These are phyloP conservation scores for Lenwebbia sp. DNA, from an alignment of 345 rosid genomes.

Conservation along the genomic window DNA sequence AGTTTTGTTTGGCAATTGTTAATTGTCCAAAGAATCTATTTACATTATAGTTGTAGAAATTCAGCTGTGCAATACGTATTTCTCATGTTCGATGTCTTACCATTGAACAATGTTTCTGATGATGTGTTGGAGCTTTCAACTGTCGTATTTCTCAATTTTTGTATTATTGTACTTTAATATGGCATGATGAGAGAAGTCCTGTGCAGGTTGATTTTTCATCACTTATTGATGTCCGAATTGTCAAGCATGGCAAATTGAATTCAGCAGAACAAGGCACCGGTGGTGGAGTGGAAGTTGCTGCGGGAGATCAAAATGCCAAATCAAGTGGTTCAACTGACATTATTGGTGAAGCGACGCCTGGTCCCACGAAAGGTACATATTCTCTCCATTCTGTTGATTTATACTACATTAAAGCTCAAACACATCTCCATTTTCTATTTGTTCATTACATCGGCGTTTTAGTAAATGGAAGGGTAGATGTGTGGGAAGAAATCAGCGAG, in stretches of 20 bases:
- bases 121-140: not conserved
- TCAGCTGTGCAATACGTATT: not conserved
- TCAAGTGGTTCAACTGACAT: conserved; percentile 1
- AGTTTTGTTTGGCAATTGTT: not conserved
- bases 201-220: conserved; percentile 63
- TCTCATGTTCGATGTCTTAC: not conserved
- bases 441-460: not conserved
- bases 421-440: not conserved
- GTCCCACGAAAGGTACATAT: conserved; percentile 40
- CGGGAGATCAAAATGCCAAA: conserved; percentile 10
- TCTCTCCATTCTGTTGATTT: not conserved
- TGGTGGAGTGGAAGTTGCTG: conserved; percentile 8
- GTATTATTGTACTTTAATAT: not conserved
- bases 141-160: not conserved
- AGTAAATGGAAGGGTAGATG: conserved; percentile 42
- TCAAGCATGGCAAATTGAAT: conserved; percentile 23
- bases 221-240: conserved; percentile 57
- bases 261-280: conserved; percentile 8
- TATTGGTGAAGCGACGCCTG: conserved; percentile 6
- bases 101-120: not conserved
- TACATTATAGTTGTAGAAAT: not conserved
- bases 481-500: conserved; percentile 69
- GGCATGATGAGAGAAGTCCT: not conserved
- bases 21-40: not conserved
- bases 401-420: not conserved